These are phyloP conservation scores for Epicoccum sorghinum DNA, from an alignment of 2,329 filamentous ascomycete genomes.

Conservation along the genomic window DNA sequence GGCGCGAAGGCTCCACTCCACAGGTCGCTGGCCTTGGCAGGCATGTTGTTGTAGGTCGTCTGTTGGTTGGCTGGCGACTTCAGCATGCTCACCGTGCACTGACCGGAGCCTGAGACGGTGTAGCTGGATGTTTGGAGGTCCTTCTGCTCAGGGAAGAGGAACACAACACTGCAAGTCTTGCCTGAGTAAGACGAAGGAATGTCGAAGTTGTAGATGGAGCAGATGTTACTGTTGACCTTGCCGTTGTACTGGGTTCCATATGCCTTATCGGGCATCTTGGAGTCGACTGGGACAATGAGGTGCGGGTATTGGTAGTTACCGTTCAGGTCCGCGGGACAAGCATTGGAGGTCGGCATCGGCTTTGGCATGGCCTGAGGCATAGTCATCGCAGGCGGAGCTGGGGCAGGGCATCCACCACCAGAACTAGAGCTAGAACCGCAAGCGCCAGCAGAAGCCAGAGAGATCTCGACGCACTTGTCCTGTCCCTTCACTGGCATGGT, in stretches of 20 bases:
- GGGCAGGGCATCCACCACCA: not conserved
- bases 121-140: conserved; percentile 66
- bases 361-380: conserved; percentile 1
- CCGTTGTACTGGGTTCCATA: conserved; percentile 63
- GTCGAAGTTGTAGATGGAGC: conserved; percentile 73
- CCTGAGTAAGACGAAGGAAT: conserved; percentile 61
- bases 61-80: conserved; percentile 50
- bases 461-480: conserved; percentile 58
- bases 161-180: conserved; percentile 67
- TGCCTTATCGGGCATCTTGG: conserved; percentile 57
- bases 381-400: not conserved
- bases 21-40: conserved; percentile 50
- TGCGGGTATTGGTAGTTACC: conserved; percentile 58
- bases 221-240: conserved; percentile 50
- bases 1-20: conserved; percentile 55
- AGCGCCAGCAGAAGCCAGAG: conserved; percentile 42
- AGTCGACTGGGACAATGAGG: conserved; percentile 67
- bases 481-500: conserved; percentile 48
- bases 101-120: conserved; percentile 61
- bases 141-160: conserved; percentile 65
- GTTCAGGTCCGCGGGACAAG: conserved; percentile 32
- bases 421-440: conserved; percentile 30
- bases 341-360: not conserved
- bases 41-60: conserved; percentile 63
- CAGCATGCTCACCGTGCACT: conserved; percentile 61